Conservation (phyloP, 768 basidiomycete species). For the Multifurca ochricompacta region DNA sequence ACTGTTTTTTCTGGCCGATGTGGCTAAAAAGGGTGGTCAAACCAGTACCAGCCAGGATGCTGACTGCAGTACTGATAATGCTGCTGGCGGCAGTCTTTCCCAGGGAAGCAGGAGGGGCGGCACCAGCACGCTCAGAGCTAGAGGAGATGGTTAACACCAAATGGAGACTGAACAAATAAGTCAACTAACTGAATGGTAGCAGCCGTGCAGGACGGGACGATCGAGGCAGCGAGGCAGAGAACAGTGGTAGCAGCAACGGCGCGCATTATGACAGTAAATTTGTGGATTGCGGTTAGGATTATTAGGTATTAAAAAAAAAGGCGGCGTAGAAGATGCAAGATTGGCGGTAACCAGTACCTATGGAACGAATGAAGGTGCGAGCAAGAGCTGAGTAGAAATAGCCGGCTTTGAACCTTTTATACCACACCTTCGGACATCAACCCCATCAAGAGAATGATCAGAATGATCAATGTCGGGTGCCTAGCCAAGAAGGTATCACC, state of each 20-base stretch:
- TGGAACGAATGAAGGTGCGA: background rate
- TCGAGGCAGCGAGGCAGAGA: background rate
- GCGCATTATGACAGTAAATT: background rate
- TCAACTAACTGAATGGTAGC: background rate
- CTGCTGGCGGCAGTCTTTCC: background rate
- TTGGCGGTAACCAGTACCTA: constrained; percentile 7
- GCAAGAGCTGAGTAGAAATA: background rate
- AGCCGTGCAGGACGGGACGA: background rate
- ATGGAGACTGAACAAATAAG: background rate
- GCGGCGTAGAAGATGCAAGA: background rate
- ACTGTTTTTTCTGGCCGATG: background rate
- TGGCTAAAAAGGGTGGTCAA: background rate
- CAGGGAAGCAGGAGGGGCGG: background rate
- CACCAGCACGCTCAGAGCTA: background rate
- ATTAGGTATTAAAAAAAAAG: background rate
- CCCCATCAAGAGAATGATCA: too few relatives aligned
- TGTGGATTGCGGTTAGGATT: background rate
- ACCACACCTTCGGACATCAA: too few relatives aligned
- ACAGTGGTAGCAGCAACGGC: background rate
- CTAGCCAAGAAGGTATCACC: too few relatives aligned
- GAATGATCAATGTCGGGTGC: too few relatives aligned
- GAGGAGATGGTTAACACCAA: background rate
- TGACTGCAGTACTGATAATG: background rate
- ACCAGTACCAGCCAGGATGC: background rate
- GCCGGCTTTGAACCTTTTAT: too few relatives aligned